Evolutionary conservation across 345 rosid species (phyloP), one percentile per base, ranked within the genome.

Genomic region (Hibiscus syriacus): DNA sequence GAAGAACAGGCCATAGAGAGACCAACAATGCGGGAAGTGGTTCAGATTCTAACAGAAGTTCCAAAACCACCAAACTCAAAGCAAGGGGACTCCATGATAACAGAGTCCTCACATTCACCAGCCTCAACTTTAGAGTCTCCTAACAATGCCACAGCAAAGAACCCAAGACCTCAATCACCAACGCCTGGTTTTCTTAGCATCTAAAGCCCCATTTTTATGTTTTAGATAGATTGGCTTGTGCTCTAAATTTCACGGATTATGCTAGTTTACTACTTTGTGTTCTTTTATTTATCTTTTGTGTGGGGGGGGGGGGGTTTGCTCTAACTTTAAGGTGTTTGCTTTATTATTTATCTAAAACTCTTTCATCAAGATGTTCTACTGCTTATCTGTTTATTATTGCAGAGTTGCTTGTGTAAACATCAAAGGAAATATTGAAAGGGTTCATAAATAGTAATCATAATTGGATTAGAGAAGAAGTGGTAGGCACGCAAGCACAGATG

Each of bases 1-100:
- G 98, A 91, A 83, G 99, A 94, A 67, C 98, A 91, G 68, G 99
- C 99, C 0, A 90, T 94, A 14, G 93, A 87, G 79, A 87, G 98
- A 20, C 99, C 97, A 13, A 90, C 96, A 1, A 93, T 93, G 98
- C 76, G 97, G 26, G 99, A 94, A 78, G 98, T 94, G 0, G 92
- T 94, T 74, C 99, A 94, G 81, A 94, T 94, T 71, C 89, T 94
- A 19, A 91, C 95, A 0, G 99, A 94, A 80, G 76, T 86, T 6
- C 98, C 98, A 0, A 87, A 79, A 71, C 71, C 86, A 32, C 86
- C 85, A 1, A 71, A 71, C 72, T 80, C 89, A 0, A 85, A 82
- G 68, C 81, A 77, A 69, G 76, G 73, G 60, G 92, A 84, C 0
- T 39, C 70, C 10, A 16, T 64, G 4, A 58, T 59, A 53, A 41